Evolutionary conservation across 2,329 filamentous ascomycete genomes (phyloP).

Genomic region (Aspergillus sp.): DNA sequence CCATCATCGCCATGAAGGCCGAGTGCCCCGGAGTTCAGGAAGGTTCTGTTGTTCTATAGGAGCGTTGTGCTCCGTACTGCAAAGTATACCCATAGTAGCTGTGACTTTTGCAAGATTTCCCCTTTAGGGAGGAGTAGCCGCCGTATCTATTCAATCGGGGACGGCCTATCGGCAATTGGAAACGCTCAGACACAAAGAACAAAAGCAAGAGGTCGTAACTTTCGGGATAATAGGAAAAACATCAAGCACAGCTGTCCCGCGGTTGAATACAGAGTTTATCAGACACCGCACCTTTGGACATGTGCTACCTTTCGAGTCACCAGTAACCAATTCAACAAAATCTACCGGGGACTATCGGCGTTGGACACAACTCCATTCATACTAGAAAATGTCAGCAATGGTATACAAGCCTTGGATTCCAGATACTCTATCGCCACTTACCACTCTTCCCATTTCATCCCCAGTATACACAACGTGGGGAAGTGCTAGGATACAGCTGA

Average conservation of each 20-base stretch:
- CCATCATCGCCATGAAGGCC: neutral
- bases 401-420: neutral
- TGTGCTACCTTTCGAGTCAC: too few relatives aligned
- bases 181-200: neutral
- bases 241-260: neutral
- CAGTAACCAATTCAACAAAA: neutral
- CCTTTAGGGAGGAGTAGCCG: constrained; percentile 3
- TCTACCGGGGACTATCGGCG: constrained; percentile 37
- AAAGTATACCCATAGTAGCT: neutral
- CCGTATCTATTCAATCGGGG: constrained; percentile 1
- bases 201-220: neutral
- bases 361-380: constrained; percentile 59
- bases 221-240: neutral
- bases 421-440: constrained; percentile 48
- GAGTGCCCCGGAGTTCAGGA: neutral
- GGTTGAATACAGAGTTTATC: neutral
- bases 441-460: constrained; percentile 88
- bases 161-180: neutral
- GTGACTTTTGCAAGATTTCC: neutral
- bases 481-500: constrained; percentile 84
- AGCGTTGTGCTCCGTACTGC: neutral
- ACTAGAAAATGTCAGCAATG: constrained; percentile 39
- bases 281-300: neutral
- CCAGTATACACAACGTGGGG: constrained; percentile 85
- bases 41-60: neutral